phyloP scores from a whole-genome alignment of 2,329 filamentous ascomycete species.

The Beauveria pseudobassiana region DNA sequence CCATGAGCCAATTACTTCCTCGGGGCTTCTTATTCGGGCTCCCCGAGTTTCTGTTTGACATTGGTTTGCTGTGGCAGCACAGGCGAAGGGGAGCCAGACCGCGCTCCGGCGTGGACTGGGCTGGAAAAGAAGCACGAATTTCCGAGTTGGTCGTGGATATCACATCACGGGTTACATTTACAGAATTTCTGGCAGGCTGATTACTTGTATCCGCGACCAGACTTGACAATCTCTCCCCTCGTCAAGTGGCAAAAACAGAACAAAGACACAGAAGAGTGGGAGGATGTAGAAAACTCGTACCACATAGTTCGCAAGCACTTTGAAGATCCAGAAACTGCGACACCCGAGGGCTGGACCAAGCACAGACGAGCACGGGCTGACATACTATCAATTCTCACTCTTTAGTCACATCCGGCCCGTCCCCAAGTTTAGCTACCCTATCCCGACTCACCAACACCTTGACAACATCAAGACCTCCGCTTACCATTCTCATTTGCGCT shows the following conservation, averaged over 20 bases:
- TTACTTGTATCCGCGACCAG: constrained; percentile 1
- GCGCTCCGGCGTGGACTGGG: neutral
- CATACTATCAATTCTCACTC: constrained; percentile 8
- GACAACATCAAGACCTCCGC: neutral
- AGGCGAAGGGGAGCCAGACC: constrained; percentile 6
- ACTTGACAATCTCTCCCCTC: neutral
- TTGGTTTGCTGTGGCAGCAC: constrained; percentile 6
- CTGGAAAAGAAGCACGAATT: neutral
- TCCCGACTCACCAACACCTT: neutral
- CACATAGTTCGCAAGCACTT: constrained; percentile 9
- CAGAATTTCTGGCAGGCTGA: constrained; percentile 6
- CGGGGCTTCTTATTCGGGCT: constrained; percentile 1
- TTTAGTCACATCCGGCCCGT: neutral
- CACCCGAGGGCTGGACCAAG: constrained; percentile 10
- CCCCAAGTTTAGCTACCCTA: constrained; percentile 7
- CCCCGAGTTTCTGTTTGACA: constrained; percentile 10
- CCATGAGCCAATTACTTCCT: constrained; percentile 6
- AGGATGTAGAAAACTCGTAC: constrained; percentile 11
- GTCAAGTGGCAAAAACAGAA: constrained; percentile 8
- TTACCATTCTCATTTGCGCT: constrained; percentile 3
- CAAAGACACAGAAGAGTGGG: constrained; percentile 3
- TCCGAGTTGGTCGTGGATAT: constrained; percentile 13
- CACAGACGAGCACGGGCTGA: neutral
- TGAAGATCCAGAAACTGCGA: neutral
- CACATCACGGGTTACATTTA: constrained; percentile 3